phyloP scores from a whole-genome alignment of 306 rosid species.

The Vicia sativa region DNA sequence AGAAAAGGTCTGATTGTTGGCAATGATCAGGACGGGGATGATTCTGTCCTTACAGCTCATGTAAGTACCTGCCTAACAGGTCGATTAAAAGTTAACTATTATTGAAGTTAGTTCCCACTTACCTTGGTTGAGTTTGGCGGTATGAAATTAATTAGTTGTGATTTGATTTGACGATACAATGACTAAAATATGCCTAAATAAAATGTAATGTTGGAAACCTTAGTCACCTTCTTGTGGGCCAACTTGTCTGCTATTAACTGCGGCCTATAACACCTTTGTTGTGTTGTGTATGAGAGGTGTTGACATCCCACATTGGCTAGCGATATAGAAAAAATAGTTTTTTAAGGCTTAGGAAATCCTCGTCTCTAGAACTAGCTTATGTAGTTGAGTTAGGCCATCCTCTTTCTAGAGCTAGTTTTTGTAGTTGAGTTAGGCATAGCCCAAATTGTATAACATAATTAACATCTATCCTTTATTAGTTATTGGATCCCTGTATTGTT shows the following conservation, averaged over 20 bases:
- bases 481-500: background rate
- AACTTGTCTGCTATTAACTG: background rate
- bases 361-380: background rate
- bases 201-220: too few relatives aligned
- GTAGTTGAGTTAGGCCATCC: background rate
- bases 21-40: constrained; percentile 99
- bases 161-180: too few relatives aligned
- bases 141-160: background rate
- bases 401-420: too few relatives aligned
- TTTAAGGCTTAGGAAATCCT: background rate
- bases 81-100: background rate
- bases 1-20: constrained; percentile 94
- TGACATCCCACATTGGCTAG: background rate
- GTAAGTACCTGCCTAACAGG: constrained; percentile 47
- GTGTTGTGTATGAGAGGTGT: background rate
- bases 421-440: background rate
- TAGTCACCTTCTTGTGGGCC: background rate
- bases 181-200: too few relatives aligned
- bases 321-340: background rate
- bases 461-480: background rate
- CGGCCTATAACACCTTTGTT: background rate
- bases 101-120: constrained; percentile 1
- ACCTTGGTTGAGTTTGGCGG: constrained; percentile 1
- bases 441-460: background rate
- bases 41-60: constrained; percentile 85